Evolutionary conservation across 441 rosid species (phyloP).

Genomic region (Euphorbia schlechtendalii): DNA sequence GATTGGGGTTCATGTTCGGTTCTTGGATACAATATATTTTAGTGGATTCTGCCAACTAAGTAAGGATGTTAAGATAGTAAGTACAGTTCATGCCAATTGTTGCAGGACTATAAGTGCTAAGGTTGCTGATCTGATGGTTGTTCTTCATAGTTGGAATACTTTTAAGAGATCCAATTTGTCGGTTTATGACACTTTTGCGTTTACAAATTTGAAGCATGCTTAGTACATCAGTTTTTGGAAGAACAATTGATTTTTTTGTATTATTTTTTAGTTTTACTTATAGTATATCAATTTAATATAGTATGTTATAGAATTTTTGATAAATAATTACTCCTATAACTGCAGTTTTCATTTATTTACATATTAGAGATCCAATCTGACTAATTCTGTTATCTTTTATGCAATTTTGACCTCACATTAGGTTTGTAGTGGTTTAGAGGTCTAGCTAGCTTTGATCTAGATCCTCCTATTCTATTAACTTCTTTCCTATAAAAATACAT

Average conservation of each 20-base stretch:
- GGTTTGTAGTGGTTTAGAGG: too few relatives aligned
- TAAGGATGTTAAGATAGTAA: slow-evolving; percentile 20
- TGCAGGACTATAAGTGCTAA: slow-evolving; percentile 41
- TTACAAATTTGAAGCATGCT: slow-evolving; percentile 14
- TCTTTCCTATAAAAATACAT: too few relatives aligned
- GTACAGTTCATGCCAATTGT: slow-evolving; percentile 42
- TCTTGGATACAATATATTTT: slow-evolving; percentile 31
- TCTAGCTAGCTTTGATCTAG: too few relatives aligned
- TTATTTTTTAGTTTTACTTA: not conserved
- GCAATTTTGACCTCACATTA: too few relatives aligned
- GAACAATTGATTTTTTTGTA: not conserved
- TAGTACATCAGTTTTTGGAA: slow-evolving; percentile 20
- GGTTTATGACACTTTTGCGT: not conserved
- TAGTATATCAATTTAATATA: not conserved
- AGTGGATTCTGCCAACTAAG: slow-evolving; percentile 41
- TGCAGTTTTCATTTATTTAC: too few relatives aligned
- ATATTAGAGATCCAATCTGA: too few relatives aligned
- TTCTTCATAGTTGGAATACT: slow-evolving; percentile 31
- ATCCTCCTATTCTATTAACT: too few relatives aligned
- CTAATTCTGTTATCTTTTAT: too few relatives aligned
- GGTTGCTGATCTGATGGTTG: slow-evolving; percentile 25
- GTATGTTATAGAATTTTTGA: too few relatives aligned
- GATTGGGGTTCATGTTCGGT: slow-evolving; percentile 29
- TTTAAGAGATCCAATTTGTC: slow-evolving; percentile 12
- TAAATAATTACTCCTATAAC: too few relatives aligned